Evolutionary conservation across 1,284 basidiomycete genomes (phyloP).

Genomic region (Blastosporella zonata): DNA sequence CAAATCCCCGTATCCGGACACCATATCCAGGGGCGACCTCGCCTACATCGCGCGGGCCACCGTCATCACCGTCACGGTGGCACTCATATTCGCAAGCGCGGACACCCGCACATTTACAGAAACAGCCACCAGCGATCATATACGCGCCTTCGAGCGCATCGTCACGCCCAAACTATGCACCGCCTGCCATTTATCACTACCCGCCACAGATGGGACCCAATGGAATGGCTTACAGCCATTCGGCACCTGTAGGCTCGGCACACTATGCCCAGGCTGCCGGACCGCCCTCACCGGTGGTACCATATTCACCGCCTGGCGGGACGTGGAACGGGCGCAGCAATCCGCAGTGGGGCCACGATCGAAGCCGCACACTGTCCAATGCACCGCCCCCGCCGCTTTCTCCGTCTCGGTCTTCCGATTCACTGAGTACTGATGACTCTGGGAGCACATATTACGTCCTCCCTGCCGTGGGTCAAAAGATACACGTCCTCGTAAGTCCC

Average conservation of each 20-base stretch:
- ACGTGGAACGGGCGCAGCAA: slow-evolving; percentile 19
- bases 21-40: slow-evolving; percentile 24
- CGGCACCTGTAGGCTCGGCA: slow-evolving; percentile 42
- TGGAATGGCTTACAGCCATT: slow-evolving; percentile 54
- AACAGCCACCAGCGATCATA: slow-evolving; percentile 47
- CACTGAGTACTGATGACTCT: slow-evolving; percentile 48
- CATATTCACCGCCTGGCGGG: slow-evolving; percentile 23
- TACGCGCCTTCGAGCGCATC: slow-evolving; percentile 47
- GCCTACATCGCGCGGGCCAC: slow-evolving; percentile 18
- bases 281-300: slow-evolving; percentile 27
- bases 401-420: slow-evolving; percentile 33
- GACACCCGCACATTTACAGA: slow-evolving; percentile 31
- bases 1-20: slow-evolving; percentile 16
- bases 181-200: slow-evolving; percentile 47
- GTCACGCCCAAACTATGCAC: slow-evolving; percentile 43
- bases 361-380: slow-evolving; percentile 31
- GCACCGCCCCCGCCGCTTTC: slow-evolving; percentile 17
- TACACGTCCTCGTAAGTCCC: slow-evolving; percentile 64
- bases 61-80: slow-evolving; percentile 14
- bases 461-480: slow-evolving; percentile 62
- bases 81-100: slow-evolving; percentile 24
- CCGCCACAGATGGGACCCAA: slow-evolving; percentile 44
- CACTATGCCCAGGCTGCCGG: slow-evolving; percentile 19
- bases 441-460: slow-evolving; percentile 72
- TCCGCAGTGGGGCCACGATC: slow-evolving; percentile 21